Evolutionary conservation across 371 early-diverging fungal genomes (phyloP).

Genomic region (Mucor circinelloides): DNA sequence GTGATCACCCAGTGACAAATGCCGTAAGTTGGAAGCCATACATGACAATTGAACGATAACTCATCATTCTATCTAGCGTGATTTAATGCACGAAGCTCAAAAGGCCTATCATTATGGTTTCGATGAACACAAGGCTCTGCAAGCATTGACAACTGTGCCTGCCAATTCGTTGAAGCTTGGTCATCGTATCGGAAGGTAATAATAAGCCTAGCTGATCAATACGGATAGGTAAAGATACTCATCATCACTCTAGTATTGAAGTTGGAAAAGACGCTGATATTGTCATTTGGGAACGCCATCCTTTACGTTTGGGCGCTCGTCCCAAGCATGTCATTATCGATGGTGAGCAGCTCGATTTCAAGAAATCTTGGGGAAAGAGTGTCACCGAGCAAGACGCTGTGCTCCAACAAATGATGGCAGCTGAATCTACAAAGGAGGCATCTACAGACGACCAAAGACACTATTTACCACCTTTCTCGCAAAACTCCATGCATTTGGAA

Average conservation of each 20-base stretch:
- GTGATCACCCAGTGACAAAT: conserved; percentile 83
- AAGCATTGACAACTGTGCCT: conserved; percentile 74
- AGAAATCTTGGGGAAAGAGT: conserved; percentile 38
- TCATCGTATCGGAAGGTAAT: conserved; percentile 68
- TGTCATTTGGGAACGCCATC: conserved; percentile 74
- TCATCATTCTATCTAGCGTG: conserved; percentile 37
- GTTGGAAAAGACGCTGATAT: conserved; percentile 84
- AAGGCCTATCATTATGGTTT: conserved; percentile 82
- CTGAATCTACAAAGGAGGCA: not conserved
- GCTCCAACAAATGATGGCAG: conserved; percentile 2
- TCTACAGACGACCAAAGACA: conserved; percentile 5
- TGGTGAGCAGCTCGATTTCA: conserved; percentile 61
- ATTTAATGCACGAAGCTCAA: conserved; percentile 77
- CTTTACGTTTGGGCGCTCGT: conserved; percentile 75
- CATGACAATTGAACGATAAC: not conserved
- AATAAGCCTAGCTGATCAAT: not conserved
- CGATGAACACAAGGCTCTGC: conserved; percentile 61
- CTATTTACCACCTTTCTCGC: conserved; percentile 31
- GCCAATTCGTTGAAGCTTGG: conserved; percentile 72
- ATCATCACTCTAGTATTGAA: conserved; percentile 39
- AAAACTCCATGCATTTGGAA: conserved; percentile 39
- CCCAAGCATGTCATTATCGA: conserved; percentile 80
- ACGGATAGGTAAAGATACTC: not conserved
- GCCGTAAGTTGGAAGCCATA: conserved; percentile 37
- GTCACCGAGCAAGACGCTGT: conserved; percentile 17